phyloP scores from a whole-genome alignment of 129 eudicot species.

The sunflower (Helianthus annuus) region HanXRQr2.0-SUNRISE NC_035447.2:102535449-102535948 shows the following conservation, averaged over 20 bases:
- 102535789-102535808: too few species aligned
- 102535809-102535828: too few species aligned
- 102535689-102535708: constrained; percentile 11
- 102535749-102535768: background rate
- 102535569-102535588: constrained; percentile 26
- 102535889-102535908: too few species aligned
- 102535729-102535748: constrained; percentile 6
- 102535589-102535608: constrained; percentile 15
- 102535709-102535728: constrained; percentile 21
- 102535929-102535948: too few species aligned
- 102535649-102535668: constrained; percentile 14
- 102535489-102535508: background rate
- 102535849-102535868: too few species aligned
- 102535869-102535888: too few species aligned
- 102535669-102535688: constrained; percentile 37
- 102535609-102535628: constrained; percentile 20
- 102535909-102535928: too few species aligned
- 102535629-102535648: constrained; percentile 18
- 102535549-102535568: background rate
- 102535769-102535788: too few species aligned
- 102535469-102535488: too few species aligned
- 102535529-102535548: background rate
- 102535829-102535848: too few species aligned
- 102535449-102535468: too few species aligned
- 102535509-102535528: background rate